Evolutionary conservation across 352 stramenopile species (phyloP).

Genomic region (Peronospora belbahrii): DNA sequence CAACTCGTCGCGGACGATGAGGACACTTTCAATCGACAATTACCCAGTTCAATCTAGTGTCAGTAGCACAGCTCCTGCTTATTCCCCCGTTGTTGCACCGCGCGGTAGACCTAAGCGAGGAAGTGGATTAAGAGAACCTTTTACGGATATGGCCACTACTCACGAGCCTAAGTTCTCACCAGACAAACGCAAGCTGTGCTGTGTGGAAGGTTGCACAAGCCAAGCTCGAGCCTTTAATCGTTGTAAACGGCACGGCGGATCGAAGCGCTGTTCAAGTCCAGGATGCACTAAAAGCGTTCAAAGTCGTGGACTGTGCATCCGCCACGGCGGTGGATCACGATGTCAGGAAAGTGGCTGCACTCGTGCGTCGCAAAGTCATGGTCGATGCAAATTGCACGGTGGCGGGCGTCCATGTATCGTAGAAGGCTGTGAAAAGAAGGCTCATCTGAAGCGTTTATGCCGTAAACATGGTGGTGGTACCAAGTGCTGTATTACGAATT

Average conservation of each 20-base stretch:
- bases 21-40: constrained; percentile 2
- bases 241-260: constrained; percentile 79
- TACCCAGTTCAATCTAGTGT: neutral
- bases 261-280: constrained; percentile 67
- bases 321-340: constrained; percentile 66
- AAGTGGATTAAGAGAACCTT: constrained; percentile 12
- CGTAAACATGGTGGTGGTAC: constrained; percentile 75
- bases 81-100: neutral
- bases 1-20: neutral
- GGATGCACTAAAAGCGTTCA: constrained; percentile 80
- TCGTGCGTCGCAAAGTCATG: constrained; percentile 65
- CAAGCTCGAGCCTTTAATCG: constrained; percentile 78
- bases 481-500: constrained; percentile 58
- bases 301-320: constrained; percentile 53
- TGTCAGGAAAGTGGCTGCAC: constrained; percentile 50
- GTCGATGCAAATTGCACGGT: constrained; percentile 56
- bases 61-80: constrained; percentile 1
- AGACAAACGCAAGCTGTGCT: constrained; percentile 70
- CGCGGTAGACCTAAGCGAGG: constrained; percentile 9
- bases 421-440: constrained; percentile 72
- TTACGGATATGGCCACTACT: constrained; percentile 14
- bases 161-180: constrained; percentile 45
- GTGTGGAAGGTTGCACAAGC: constrained; percentile 64
- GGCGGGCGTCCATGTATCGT: constrained; percentile 51
- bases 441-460: constrained; percentile 72